phyloP scores from a whole-genome alignment of 805 yeast genomes.

The Yarrowia osloensis region DNA sequence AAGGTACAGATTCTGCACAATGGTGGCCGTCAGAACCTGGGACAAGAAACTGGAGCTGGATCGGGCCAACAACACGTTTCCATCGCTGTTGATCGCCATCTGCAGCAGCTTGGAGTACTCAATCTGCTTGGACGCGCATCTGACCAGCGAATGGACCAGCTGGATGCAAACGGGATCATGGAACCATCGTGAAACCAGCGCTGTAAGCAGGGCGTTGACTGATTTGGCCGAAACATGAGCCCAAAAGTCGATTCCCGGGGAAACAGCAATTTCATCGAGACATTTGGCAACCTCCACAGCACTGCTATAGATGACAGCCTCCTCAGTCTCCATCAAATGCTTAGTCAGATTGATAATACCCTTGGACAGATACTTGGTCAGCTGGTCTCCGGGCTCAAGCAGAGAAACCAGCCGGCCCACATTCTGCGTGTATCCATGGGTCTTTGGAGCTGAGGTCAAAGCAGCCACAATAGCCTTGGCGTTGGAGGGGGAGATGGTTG shows the following conservation, averaged over 20 bases:
- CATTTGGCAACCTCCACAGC: conserved; percentile 5
- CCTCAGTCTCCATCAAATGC: conserved; percentile 21
- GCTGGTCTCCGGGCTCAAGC: neutral
- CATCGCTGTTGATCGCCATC: conserved; percentile 58
- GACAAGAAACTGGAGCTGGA: conserved; percentile 40
- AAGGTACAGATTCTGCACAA: conserved; percentile 54
- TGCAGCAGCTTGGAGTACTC: conserved; percentile 58
- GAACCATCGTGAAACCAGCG: conserved; percentile 49
- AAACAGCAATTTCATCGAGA: neutral
- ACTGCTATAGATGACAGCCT: neutral
- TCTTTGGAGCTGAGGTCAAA: conserved; percentile 19
- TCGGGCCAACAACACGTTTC: conserved; percentile 2
- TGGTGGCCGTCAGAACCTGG: conserved; percentile 46
- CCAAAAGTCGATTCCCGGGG: conserved; percentile 33
- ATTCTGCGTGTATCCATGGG: conserved; percentile 17
- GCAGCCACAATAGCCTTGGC: neutral
- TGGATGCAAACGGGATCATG: conserved; percentile 47
- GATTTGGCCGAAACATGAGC: conserved; percentile 32
- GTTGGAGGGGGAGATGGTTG: neutral
- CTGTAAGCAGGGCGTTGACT: conserved; percentile 42
- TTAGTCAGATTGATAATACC: conserved; percentile 25
- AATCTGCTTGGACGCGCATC: conserved; percentile 46
- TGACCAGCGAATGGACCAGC: conserved; percentile 48
- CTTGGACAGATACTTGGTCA: conserved; percentile 11
- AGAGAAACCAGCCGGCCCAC: neutral